Base-by-base conservation (phyloP, 176 grass and related monocot genomes). In the Themeda triandra region DNA sequence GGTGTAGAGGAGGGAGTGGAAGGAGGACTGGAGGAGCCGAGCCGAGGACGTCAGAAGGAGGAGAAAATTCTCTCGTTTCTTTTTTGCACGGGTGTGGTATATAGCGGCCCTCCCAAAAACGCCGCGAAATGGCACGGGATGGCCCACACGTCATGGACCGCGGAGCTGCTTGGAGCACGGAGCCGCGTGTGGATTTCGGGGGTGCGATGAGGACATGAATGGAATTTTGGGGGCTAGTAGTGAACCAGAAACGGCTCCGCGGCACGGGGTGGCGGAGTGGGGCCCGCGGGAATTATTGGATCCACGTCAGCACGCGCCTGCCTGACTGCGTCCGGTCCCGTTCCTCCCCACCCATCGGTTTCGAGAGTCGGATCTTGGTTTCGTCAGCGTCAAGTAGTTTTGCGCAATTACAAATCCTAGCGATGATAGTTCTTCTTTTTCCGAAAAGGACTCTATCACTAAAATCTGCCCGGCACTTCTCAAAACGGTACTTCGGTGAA, bases 221-320 rank as follows among this genome's bases (percentile, higher is more conserved):
- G 58, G 83, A 78, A 77, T 80, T 83, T 87, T 80, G 14, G 76
- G 75, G 73, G 45, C 59, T 75, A 54, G 87, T 75, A 54, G 87
- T 49, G 75, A 70, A 29, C 70, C 76, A 8, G 69, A 66, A 90
- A 90, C 76, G 77, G 82, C 35, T 73, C 66, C 80, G 66, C 63
- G 78, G 51, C 30, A 32, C 27, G 40, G 10, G 40, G 42, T 66
- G 67, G 87, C 23, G 40, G 36, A 29, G 35, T 72, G 82, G 79
- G 71, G 36, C 9, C 83, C 90, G 4, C 12, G 2, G 2, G n/a
- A 92, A 86, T 89, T 80, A 88, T 85, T 82, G 82, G 63, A 65
- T 66, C 82, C 90, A 88, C 83, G 82, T 82, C 86, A 77, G 33
- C 83, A 41, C 19, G 6, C 17, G 14, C 63, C 63, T 58, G 14